Base-by-base conservation (phyloP, 106 monocot species). In the Chionographis japonica region DNA sequence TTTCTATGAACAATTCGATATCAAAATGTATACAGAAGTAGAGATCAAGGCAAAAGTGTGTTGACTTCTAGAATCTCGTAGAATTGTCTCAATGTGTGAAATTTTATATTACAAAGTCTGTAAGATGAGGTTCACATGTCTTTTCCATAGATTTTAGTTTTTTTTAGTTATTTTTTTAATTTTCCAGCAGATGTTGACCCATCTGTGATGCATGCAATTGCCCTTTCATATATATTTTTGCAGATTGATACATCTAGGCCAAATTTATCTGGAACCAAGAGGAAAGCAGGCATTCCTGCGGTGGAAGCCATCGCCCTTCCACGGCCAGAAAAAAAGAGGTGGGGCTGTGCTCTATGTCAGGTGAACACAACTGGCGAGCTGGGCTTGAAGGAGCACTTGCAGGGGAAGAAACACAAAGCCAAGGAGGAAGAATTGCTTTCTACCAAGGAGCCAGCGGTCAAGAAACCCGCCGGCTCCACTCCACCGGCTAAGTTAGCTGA, bases 371-470 rank as follows among this genome's bases (percentile, higher is more conserved):
- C 60, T 43, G 55, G 73, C 40, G 60, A 73, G 55, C 38, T 68
- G 38, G 43, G n/a, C 15, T 40, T 79, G 20, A 54, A 73, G 49
- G 62, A 56, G 12, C 73, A 79, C 68, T 49, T 73, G 2, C 54
- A 68, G 16, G 79, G 79, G 8, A 79, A 63, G 40, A 79, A 73
- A 41, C 79, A 79, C 56, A 79, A 72, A 19, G 52, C 59, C 8
- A 72, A 72, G 14, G 59, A 65, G 61, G 71, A 58, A 52, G 7
- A 12, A 17, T 40, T 65, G 3, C 20, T 0, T 6, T 3, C 14
- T 46, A 14, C 56, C 43, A 15, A 59, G 12, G 50, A 15, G 2
- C 10, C 60, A 1, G n/a, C 7, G 57, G 40, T 56, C 39, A 46
- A 58, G 10, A 57, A 50, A 4, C 17, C 39, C 39, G 39, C n/a